Percentiles rank a stretch among this genome's conserved stretches.
Conservation (phyloP, 257 asterid species). For the Solanum infundibuliforme region DNA sequence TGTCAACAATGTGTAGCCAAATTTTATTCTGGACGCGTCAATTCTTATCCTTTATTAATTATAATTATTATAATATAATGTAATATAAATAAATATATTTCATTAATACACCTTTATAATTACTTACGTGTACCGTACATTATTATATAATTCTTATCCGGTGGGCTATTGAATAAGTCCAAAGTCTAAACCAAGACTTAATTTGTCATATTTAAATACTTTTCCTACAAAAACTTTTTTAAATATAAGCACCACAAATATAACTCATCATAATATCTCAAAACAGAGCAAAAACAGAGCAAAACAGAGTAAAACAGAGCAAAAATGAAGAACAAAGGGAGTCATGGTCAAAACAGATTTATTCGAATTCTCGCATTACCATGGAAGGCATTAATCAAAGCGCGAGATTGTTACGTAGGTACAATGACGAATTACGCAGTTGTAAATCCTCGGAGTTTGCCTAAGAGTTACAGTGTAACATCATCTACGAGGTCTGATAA, state of each 20-base stretch:
- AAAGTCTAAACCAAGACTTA: neutral
- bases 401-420: constrained; percentile 28
- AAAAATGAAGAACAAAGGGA: neutral
- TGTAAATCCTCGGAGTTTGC: neutral
- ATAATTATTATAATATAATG: neutral
- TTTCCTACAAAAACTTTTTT: neutral
- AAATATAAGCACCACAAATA: neutral
- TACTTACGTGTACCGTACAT: neutral
- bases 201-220: neutral
- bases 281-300: too few relatives aligned
- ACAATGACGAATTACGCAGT: constrained; percentile 15
- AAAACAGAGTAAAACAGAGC: neutral
- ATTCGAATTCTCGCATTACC: constrained; percentile 44
- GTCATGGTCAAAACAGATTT: constrained; percentile 22
- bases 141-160: neutral
- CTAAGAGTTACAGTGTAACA: constrained; percentile 25
- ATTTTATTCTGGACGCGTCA: neutral
- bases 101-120: neutral
- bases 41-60: neutral
- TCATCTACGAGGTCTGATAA: constrained; percentile 26
- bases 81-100: neutral
- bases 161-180: neutral
- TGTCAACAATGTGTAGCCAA: neutral
- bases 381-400: constrained; percentile 20
- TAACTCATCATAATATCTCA: neutral